Base-by-base conservation (phyloP, 441 rosid species). In the Populus hybrid region DNA sequence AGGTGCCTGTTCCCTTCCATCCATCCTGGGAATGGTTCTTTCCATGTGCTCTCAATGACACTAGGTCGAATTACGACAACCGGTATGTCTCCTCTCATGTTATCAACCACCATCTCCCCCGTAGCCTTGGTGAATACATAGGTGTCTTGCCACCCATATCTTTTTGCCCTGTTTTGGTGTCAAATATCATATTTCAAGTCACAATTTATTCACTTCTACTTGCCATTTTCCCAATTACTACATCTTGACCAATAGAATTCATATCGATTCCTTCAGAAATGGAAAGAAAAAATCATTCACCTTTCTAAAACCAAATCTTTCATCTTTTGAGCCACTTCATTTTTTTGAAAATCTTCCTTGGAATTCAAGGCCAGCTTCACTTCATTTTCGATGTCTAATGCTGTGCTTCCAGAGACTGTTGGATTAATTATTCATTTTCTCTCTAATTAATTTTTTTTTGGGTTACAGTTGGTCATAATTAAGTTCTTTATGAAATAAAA, bases 11-110 rank as follows among this genome's bases (percentile, higher is more conserved):
- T 95, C 80, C 99, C 98, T 86, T 95, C 99, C 95, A 95, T 92
- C 98, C 99, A 95, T 69, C 99, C 98, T 1, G 98, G 95, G 79
- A 95, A 93, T 28, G 99, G 98, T 35, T 95, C 99, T 82, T 83
- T 88, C 84, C 78, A 89, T 70, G 99, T 93, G 83, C 99, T 95
- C 79, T 93, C 98, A 8, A 93, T 91, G 38, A 93, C 95, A 46
- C 98, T 93, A 6, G 99, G 98, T 30, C 99, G 83, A 30, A 95
- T 86, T 35, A 95, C 88, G 69, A 93, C 91, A 0, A 93, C 91
- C 1, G 97, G 98, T 35, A 91, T 85, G 12, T 93, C 89, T 73
- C 93, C 99, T 83, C 97, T 73, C 86, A 87, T 82, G 79, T 81
- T 85, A 69, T 92, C 88, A 32, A 93, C 90, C 84, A 92, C 80